Conservation (phyloP, 2,329 filamentous ascomycete genomes). For the Exophiala oligosperma region DNA sequence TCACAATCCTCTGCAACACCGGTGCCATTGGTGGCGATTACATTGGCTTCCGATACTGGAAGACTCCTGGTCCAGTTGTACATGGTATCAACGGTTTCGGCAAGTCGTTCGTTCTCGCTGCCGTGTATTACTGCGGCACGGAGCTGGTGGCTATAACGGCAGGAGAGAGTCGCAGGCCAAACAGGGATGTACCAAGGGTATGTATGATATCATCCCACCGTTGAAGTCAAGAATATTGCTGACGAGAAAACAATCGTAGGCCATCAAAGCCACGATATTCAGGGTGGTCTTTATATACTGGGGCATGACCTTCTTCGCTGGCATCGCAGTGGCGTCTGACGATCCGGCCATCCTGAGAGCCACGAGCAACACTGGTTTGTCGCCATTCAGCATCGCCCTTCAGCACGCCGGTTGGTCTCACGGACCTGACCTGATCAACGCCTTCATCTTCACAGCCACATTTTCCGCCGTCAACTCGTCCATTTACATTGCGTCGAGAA, state of each 20-base stretch:
- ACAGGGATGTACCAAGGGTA: constrained; percentile 54
- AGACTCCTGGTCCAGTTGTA: constrained; percentile 53
- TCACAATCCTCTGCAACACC: constrained; percentile 38
- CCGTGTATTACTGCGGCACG: constrained; percentile 39
- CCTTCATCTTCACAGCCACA: constrained; percentile 70
- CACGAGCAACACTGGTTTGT: constrained; percentile 36
- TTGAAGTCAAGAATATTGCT: constrained; percentile 33
- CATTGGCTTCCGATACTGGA: constrained; percentile 75
- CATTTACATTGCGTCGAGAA: constrained; percentile 56
- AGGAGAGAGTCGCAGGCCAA: constrained; percentile 56
- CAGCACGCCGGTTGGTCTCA: constrained; percentile 43
- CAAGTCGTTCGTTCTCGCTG: constrained; percentile 38
- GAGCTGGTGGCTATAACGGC: constrained; percentile 59
- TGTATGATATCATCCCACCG: constrained; percentile 34
- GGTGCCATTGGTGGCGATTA: constrained; percentile 39
- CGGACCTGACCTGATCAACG: constrained; percentile 73
- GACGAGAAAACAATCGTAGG: constrained; percentile 31
- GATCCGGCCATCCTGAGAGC: constrained; percentile 32
- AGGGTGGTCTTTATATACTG: constrained; percentile 60
- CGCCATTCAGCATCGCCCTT: constrained; percentile 55
- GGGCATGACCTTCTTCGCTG: constrained; percentile 35
- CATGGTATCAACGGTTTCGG: constrained; percentile 40
- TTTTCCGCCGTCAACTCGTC: constrained; percentile 70
- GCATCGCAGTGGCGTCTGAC: constrained; percentile 54
- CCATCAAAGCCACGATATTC: constrained; percentile 54